Evolutionary conservation across 1,284 basidiomycete species (phyloP), one percentile per base, ranked within the genome.

Genomic region (Singerocomus inundabilis): DNA sequence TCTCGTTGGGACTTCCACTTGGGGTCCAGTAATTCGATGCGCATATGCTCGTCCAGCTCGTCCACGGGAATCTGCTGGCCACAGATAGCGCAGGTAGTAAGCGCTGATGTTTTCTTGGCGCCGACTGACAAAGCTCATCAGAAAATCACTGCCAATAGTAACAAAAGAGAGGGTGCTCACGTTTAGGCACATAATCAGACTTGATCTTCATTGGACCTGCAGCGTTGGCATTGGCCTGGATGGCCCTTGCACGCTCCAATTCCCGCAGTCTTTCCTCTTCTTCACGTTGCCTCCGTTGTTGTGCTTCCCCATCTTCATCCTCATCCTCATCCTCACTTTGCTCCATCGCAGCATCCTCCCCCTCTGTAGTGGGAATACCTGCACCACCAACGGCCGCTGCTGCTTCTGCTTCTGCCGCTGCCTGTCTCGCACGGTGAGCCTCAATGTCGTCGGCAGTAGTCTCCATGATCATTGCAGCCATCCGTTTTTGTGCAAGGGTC

Each of bases 391-490:
- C 85, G 26, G 85, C 83, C 4, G 81, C 84, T 0, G 85, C 84
- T 8, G 85, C 88, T 51, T 87, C 85, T 2, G 85, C 85, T 51
- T 89, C 88, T 6, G 84, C 86, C 6, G 85, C 88, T 12, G 88
- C 88, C 64, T 91, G 86, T 42, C 80, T 79, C 12, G 85, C 86
- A 53, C 84, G 81, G 59, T 84, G 84, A 15, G 88, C 89, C 61
- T 93, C 89, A 16, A 92, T 82, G 44, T 91, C 88, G 49, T 91
- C 87, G 0, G 78, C 88, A 2, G 91, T 91, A 50, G 88, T 89
- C 71, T 98, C 97, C 90, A 94, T 96, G 63, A 98, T 87, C 91
- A 97, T 95, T 7, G 93, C 91, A 1, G 94, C 93, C 94, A 98
- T 98, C 60, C 93, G 83, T 77, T 97, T 96, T 77, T 99, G 95